Base-by-base conservation (phyloP, 1,284 basidiomycete genomes). In the Porodaedalea pini region DNA sequence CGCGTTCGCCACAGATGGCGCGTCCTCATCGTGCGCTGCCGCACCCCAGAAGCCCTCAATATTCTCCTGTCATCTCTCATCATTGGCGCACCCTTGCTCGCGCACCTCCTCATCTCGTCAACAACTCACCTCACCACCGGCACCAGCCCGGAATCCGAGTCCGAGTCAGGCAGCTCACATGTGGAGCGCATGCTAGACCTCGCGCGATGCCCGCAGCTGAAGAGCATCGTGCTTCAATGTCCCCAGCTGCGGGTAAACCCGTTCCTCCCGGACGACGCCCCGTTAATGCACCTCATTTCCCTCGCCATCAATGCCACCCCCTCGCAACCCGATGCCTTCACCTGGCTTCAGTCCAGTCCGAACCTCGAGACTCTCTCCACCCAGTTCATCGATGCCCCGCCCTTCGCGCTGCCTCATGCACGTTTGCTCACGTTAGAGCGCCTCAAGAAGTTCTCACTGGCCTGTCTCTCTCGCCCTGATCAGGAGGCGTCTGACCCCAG, bases 271-370 rank as follows among this genome's bases (percentile, higher is more conserved):
- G 37, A 40, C 15, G 39, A 36, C 2, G 27, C 25, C 27, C 31
- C 29, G 5, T 17, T 55, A 25, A 17, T 5, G 44, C 23, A 37
- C 36, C 15, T 55, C 25, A 49, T 11, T 11, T 39, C 36, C n/a
- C 55, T 56, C n/a, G 37, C 31, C 13, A 10, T 56, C 21, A 25
- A 31, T n/a, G 10, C 23, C 27, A 50, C 34, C 25, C 11, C 25
- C 15, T 56, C 47, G 4, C 55, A 56, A 32, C 13, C 36, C 11
- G 55, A 56, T 44, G 55, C 55, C 15, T 51, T 50, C 17, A 29
- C 31, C 11, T 56, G 55, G 55, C 37, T 56, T 11, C 47, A 50
- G 25, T 41, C 29, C n/a, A 40, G 47, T 27, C 37, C 47, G 15
- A 29, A 40, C 37, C 48, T 56, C 25, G 55, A 40, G 17, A 29